Percentiles rank a stretch among this genome's conserved stretches.
Conservation (phyloP, 371 early-diverging fungal species). For the Actinomortierella ambigua region DNA sequence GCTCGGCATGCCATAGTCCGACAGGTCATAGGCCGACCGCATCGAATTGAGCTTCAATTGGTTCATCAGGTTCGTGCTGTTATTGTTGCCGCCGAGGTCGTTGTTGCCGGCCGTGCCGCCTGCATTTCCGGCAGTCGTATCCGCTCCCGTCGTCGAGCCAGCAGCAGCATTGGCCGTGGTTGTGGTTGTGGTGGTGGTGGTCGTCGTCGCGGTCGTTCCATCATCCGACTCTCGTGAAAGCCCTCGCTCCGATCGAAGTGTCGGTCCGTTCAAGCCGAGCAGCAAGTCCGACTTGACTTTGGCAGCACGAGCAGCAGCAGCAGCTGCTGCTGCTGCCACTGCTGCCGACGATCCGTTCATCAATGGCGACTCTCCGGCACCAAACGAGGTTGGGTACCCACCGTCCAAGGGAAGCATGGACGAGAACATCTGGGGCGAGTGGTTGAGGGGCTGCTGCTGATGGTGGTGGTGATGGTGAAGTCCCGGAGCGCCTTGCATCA, state of each 20-base stretch:
- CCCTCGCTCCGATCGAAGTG: constrained; percentile 17
- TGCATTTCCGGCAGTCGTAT: too few relatives aligned
- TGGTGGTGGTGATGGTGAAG: constrained; percentile 15
- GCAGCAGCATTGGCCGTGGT: constrained; percentile 10
- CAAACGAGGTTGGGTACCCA: constrained; percentile 21
- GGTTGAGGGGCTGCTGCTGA: constrained; percentile 7
- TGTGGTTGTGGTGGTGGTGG: constrained; percentile 14
- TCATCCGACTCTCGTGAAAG: neutral
- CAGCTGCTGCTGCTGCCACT: constrained; percentile 18
- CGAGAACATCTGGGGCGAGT: too few relatives aligned
- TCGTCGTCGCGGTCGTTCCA: too few relatives aligned
- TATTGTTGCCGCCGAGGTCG: too few relatives aligned
- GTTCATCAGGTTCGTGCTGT: constrained; percentile 1
- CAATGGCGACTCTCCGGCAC: constrained; percentile 29
- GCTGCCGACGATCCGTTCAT: constrained; percentile 18
- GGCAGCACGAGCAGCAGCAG: constrained; percentile 25
- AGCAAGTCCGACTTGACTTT: constrained; percentile 41
- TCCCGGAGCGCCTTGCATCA: too few relatives aligned
- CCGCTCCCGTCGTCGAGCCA: too few relatives aligned
- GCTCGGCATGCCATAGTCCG: too few relatives aligned
- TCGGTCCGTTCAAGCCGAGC: constrained; percentile 29
- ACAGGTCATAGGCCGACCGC: neutral
- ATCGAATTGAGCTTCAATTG: constrained; percentile 8
- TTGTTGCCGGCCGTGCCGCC: too few relatives aligned
- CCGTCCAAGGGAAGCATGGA: too few relatives aligned